Evolutionary conservation across 495 filamentous ascomycete genomes (phyloP).

Genomic region (Penicillium samsonianum): DNA sequence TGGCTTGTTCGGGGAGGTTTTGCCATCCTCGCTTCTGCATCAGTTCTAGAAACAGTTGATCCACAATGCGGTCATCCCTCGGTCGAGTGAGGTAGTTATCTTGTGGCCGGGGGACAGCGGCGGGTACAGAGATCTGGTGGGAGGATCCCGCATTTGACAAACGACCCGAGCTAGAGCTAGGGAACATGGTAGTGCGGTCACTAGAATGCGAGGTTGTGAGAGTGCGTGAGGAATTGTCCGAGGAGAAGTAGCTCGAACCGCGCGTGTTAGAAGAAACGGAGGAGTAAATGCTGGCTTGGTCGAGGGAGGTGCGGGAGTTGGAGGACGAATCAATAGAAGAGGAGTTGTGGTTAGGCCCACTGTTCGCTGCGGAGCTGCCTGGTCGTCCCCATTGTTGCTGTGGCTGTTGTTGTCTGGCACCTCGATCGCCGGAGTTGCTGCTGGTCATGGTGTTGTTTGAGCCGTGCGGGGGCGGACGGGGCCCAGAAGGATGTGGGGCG

Average conservation of each 20-base stretch:
- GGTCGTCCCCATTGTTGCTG: slow-evolving; percentile 75
- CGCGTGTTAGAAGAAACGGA: slow-evolving; percentile 60
- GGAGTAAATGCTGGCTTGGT: slow-evolving; percentile 66
- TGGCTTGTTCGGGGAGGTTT: slow-evolving; percentile 92
- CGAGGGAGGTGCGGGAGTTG: slow-evolving; percentile 69
- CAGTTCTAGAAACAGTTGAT: slow-evolving; percentile 85
- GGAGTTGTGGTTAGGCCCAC: slow-evolving; percentile 64
- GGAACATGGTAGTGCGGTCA: slow-evolving; percentile 38
- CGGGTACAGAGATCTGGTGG: slow-evolving; percentile 41
- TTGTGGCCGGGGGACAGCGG: slow-evolving; percentile 49
- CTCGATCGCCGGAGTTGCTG: slow-evolving; percentile 61
- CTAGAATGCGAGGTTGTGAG: slow-evolving; percentile 48
- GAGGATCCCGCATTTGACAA: slow-evolving; percentile 37
- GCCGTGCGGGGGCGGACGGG: slow-evolving; percentile 68
- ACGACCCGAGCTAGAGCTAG: slow-evolving; percentile 31
- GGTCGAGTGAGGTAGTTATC: slow-evolving; percentile 65
- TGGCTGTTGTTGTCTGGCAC: slow-evolving; percentile 68
- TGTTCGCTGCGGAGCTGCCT: slow-evolving; percentile 56
- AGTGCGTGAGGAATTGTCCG: slow-evolving; percentile 63
- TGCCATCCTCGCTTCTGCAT: slow-evolving; percentile 99
- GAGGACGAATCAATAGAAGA: slow-evolving; percentile 63
- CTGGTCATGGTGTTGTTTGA: slow-evolving; percentile 67
- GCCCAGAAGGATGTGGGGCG: slow-evolving; percentile 61
- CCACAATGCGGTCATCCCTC: slow-evolving; percentile 81
- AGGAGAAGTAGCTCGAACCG: slow-evolving; percentile 63